Percentiles rank a stretch among this genome's conserved stretches.
These are phyloP conservation scores for Trametes polyzona DNA, from an alignment of 1,284 basidiomycete species.

Conservation along the genomic window DNA sequence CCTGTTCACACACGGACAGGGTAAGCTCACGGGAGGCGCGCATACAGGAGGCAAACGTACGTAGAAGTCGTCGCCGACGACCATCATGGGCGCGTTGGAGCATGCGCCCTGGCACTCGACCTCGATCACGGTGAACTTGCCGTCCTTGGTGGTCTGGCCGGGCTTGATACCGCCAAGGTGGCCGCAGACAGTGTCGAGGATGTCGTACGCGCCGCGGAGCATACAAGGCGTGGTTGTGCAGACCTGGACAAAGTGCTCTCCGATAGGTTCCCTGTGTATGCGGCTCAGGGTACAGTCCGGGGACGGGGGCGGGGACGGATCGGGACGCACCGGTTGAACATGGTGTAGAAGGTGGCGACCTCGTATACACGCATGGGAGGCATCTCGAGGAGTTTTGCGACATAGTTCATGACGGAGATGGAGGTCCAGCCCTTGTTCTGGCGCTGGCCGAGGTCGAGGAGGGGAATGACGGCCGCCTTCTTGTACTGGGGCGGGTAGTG, in stretches of 20 bases:
- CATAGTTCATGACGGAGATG: slow-evolving; percentile 98
- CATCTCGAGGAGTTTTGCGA: slow-evolving; percentile 92
- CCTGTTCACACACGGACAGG: slow-evolving; percentile 50
- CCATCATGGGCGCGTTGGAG: slow-evolving; percentile 99
- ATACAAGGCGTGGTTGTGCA: slow-evolving; percentile 99
- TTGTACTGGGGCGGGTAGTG: slow-evolving; percentile 97
- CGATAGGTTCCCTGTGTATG: slow-evolving; percentile 91
- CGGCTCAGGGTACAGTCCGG: not conserved
- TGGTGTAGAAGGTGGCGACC: slow-evolving; percentile 99
- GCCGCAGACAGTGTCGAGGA: slow-evolving; percentile 83
- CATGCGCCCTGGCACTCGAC: slow-evolving; percentile 99
- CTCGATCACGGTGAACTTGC: slow-evolving; percentile 97
- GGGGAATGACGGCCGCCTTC: slow-evolving; percentile 96
- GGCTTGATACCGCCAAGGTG: slow-evolving; percentile 87
- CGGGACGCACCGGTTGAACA: slow-evolving; percentile 87
- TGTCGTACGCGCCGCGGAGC: slow-evolving; percentile 91
- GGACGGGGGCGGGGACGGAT: not conserved
- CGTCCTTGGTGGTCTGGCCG: slow-evolving; percentile 92
- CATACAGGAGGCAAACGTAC: slow-evolving; percentile 48
- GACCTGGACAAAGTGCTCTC: slow-evolving; percentile 94
- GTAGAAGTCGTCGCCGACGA: slow-evolving; percentile 96
- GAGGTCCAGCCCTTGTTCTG: slow-evolving; percentile 99
- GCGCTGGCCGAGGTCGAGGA: slow-evolving; percentile 95
- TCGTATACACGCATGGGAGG: slow-evolving; percentile 99
- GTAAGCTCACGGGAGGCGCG: not conserved